Evolutionary conservation across 2,329 filamentous ascomycete species (phyloP).

Genomic region (Aspergillus latus): DNA sequence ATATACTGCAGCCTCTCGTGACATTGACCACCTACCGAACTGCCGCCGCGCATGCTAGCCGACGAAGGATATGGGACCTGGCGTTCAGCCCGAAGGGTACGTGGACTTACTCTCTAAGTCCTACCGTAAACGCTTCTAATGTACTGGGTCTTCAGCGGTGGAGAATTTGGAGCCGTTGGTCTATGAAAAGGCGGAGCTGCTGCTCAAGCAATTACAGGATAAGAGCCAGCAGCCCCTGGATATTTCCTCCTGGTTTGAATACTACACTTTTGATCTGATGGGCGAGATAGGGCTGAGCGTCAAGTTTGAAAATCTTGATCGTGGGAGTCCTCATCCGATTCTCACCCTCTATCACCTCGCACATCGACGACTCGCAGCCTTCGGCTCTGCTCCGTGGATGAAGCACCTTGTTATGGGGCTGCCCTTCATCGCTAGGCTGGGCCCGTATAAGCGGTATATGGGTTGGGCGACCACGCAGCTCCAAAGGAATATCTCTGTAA

Average conservation of each 20-base stretch:
- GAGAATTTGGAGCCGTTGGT: background rate
- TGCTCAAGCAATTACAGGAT: background rate
- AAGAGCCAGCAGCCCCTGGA: background rate
- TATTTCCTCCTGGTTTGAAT: background rate
- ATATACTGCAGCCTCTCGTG: background rate
- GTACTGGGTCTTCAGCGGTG: background rate
- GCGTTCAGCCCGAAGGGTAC: background rate
- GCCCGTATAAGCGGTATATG: too few relatives aligned
- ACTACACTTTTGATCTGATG: slow-evolving; percentile 10
- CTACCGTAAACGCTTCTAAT: background rate
- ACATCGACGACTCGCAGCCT: background rate
- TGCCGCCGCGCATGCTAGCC: background rate
- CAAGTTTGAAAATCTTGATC: background rate
- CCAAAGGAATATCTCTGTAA: too few relatives aligned
- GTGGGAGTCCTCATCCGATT: background rate
- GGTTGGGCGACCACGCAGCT: too few relatives aligned
- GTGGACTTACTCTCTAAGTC: background rate
- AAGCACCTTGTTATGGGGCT: background rate
- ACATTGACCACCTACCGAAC: slow-evolving; percentile 4
- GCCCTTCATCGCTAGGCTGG: too few relatives aligned
- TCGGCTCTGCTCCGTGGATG: background rate
- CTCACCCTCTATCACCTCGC: background rate
- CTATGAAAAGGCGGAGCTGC: background rate
- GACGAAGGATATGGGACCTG: background rate
- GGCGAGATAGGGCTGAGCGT: slow-evolving; percentile 1